These are phyloP conservation scores for Solanum chiquidenum DNA, from an alignment of 257 asterid species.

Conservation along the genomic window DNA sequence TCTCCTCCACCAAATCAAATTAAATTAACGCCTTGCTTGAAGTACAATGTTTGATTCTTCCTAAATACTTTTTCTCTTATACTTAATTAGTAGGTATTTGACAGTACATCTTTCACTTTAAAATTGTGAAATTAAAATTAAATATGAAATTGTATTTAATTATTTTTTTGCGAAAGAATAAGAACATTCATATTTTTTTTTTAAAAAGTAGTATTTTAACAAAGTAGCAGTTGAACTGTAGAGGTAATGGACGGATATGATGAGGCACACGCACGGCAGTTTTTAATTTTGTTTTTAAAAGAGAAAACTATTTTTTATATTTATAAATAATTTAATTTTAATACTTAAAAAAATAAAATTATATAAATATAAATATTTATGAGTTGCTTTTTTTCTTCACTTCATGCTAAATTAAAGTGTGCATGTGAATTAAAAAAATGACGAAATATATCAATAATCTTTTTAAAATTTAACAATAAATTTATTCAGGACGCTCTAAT, in stretches of 20 bases:
- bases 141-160: background rate
- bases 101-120: background rate
- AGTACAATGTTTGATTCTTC: background rate
- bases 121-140: no score
- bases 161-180: background rate
- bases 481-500: background rate
- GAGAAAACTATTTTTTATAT: background rate
- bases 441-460: background rate
- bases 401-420: background rate
- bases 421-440: background rate
- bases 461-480: rapidly evolving
- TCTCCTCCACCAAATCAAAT: background rate
- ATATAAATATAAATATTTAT: background rate
- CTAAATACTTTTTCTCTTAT: background rate
- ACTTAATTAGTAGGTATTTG: background rate
- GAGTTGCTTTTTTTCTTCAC: background rate
- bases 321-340: background rate
- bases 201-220: background rate
- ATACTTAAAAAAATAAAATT: background rate
- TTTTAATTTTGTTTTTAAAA: background rate
- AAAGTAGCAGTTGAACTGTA: background rate
- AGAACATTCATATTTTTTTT: background rate
- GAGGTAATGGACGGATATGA: background rate
- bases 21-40: background rate
- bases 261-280: background rate